Evolutionary conservation across 1,139 yeast species (phyloP).

Genomic region (Candida glucosophila): DNA sequence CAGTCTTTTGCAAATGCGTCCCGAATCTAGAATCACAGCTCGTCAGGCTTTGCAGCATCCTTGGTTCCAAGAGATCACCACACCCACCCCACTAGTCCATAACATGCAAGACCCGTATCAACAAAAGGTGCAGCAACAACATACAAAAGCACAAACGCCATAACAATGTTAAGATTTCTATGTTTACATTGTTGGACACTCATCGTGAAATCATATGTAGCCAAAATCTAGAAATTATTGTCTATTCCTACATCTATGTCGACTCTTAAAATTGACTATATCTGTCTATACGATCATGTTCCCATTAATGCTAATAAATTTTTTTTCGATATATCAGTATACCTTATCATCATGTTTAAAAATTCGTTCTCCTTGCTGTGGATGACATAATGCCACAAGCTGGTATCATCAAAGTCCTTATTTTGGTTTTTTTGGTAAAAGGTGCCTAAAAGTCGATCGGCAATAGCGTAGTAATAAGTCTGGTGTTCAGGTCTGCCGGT

Average conservation of each 20-base stretch:
- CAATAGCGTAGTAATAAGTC: constrained; percentile 1
- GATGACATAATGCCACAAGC: constrained; percentile 13
- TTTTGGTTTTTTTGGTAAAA: neutral
- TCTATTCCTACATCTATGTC: no score
- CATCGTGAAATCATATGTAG: no score
- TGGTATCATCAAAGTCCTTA: constrained; percentile 3
- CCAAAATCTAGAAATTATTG: no score
- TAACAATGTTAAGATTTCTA: no score
- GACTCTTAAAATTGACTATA: no score
- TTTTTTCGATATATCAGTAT: constrained; percentile 9
- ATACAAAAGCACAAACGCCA: no score
- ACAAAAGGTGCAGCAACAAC: constrained; percentile 23
- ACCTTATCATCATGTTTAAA: constrained; percentile 12
- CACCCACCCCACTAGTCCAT: constrained; percentile 29
- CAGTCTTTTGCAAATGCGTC: constrained; percentile 79
- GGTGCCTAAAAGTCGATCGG: constrained; percentile 1
- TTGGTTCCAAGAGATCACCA: constrained; percentile 80
- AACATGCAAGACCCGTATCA: constrained; percentile 32
- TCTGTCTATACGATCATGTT: constrained; percentile 1
- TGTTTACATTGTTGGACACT: no score
- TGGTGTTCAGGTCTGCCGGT: constrained; percentile 1
- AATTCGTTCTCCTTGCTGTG: constrained; percentile 11
- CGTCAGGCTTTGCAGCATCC: constrained; percentile 91
- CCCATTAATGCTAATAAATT: constrained; percentile 7
- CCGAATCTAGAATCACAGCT: constrained; percentile 85